A percentile compares a stretch with the other conserved stretches of the same genome.
phyloP scores from a whole-genome alignment of 2,329 filamentous ascomycete species.

The Colletotrichum sp. region DNA sequence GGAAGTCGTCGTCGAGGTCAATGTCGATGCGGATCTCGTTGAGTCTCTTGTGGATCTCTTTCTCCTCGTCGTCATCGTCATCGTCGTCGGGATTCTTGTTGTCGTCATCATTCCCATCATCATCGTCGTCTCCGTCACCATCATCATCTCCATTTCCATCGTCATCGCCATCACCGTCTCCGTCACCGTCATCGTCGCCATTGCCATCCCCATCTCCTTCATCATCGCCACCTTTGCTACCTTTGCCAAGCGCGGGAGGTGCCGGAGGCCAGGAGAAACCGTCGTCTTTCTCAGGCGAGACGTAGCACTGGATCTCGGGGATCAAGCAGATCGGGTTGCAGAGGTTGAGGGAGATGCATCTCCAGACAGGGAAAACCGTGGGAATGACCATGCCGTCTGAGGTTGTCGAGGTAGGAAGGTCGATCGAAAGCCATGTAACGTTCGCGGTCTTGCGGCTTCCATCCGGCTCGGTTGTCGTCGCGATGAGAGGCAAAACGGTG shows the following conservation, averaged over 20 bases:
- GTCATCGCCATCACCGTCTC: background rate
- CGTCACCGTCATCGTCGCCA: background rate
- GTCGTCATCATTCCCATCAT: background rate
- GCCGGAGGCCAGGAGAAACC: background rate
- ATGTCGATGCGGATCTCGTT: background rate
- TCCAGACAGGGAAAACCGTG: background rate
- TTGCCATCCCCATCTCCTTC: background rate
- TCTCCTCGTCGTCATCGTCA: background rate
- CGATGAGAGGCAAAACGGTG: background rate
- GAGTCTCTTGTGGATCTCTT: background rate
- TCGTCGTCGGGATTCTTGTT: background rate
- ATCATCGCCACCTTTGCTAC: background rate
- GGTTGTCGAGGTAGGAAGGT: background rate
- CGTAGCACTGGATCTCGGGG: background rate
- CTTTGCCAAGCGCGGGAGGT: background rate
- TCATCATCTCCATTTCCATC: background rate
- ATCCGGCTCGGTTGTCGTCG: background rate
- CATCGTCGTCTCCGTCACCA: background rate
- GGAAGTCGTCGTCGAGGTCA: background rate
- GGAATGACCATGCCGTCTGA: background rate
- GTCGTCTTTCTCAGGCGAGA: background rate
- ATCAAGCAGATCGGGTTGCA: slow-evolving; percentile 1
- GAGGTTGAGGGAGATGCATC: slow-evolving; percentile 2
- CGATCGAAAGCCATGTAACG: slow-evolving; percentile 15
- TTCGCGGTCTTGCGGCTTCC: slow-evolving; percentile 1